phyloP scores from a whole-genome alignment of 345 rosid species.

The Microcos paniculata region DNA sequence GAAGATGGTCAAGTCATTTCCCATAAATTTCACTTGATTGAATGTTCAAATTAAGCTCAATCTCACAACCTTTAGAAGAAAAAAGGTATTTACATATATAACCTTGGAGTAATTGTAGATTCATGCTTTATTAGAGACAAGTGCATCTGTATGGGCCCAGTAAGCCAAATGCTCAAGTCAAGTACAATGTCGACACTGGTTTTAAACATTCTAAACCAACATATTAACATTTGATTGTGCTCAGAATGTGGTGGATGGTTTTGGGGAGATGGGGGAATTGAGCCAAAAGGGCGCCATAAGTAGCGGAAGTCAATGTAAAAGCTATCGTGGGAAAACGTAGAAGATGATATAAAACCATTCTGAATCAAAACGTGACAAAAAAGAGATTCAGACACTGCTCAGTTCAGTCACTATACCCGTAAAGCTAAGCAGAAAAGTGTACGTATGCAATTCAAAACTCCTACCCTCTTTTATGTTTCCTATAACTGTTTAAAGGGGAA shows the following conservation, averaged over 20 bases:
- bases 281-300: not conserved
- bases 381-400: not conserved
- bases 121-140: too few relatives aligned
- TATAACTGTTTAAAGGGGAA: not conserved
- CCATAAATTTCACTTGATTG: too few relatives aligned
- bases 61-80: too few relatives aligned
- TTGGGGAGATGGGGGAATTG: not conserved
- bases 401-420: not conserved
- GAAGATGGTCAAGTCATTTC: not conserved
- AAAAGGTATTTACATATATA: too few relatives aligned
- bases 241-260: not conserved
- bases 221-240: not conserved
- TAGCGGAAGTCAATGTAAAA: not conserved
- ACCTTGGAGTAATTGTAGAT: too few relatives aligned
- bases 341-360: not conserved
- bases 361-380: not conserved
- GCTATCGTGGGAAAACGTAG: not conserved
- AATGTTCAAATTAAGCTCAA: too few relatives aligned
- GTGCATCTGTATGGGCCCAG: too few relatives aligned
- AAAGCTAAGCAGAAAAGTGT: not conserved
- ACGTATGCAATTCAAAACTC: not conserved
- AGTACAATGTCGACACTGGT: not conserved
- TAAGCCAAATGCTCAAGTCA: too few relatives aligned
- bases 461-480: not conserved
- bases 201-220: not conserved